A percentile compares a stretch with the other conserved stretches of the same genome.
Conservation (phyloP, 2,329 filamentous ascomycete genomes). For the Neospermospora avenae region DNA sequence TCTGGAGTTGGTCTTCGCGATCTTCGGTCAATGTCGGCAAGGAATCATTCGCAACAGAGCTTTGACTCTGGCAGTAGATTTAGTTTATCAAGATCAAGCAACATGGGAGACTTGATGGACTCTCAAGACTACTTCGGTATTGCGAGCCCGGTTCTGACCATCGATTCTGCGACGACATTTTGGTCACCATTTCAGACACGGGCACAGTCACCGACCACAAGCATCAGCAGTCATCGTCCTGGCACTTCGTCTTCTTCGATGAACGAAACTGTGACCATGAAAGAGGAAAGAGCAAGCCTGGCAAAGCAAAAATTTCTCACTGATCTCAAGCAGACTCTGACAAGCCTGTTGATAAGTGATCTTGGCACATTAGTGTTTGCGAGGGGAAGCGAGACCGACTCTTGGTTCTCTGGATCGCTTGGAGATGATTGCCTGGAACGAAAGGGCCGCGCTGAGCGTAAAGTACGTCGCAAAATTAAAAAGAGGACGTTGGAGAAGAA, state of each 20-base stretch:
- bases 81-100: constrained; percentile 54
- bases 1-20: constrained; percentile 51
- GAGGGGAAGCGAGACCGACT: constrained; percentile 85
- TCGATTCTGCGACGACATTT: constrained; percentile 75
- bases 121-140: constrained; percentile 68
- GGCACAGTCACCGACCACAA: constrained; percentile 60
- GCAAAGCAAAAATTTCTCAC: constrained; percentile 77
- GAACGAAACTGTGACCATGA: constrained; percentile 62
- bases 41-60: constrained; percentile 66
- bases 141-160: constrained; percentile 65
- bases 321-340: constrained; percentile 74
- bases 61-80: constrained; percentile 66
- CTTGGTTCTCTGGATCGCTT: constrained; percentile 69
- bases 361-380: constrained; percentile 80
- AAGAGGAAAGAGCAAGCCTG: constrained; percentile 51
- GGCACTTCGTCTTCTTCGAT: constrained; percentile 62
- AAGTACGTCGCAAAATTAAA: constrained; percentile 44
- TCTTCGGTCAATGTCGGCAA: constrained; percentile 54
- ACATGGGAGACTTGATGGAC: constrained; percentile 63
- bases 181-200: constrained; percentile 81
- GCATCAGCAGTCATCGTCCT: constrained; percentile 58
- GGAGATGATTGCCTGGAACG: constrained; percentile 64
- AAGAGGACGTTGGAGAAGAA: constrained; percentile 57
- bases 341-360: constrained; percentile 83
- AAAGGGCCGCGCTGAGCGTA: constrained; percentile 44